Percentiles rank a stretch among this genome's conserved stretches.
These are phyloP conservation scores for Schizosaccharomyces lindneri DNA, from an alignment of 805 yeast species.

Conservation along the genomic window DNA sequence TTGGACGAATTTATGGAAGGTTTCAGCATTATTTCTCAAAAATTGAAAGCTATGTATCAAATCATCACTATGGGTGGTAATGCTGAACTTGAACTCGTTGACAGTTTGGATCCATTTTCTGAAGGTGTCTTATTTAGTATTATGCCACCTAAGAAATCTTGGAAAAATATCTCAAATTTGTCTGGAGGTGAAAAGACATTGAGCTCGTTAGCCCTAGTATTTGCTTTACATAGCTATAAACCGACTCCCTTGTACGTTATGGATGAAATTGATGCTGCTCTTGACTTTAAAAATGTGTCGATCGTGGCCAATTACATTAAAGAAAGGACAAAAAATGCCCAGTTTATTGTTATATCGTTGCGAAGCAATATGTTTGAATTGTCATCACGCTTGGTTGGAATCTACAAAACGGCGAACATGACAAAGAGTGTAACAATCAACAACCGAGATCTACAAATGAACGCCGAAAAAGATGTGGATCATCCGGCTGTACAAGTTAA, in stretches of 20 bases:
- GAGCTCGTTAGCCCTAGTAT: constrained; percentile 80
- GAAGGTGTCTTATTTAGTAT: constrained; percentile 93
- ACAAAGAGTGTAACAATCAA: constrained; percentile 1
- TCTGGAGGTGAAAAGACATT: constrained; percentile 97
- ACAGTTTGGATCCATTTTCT: constrained; percentile 88
- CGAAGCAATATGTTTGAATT: constrained; percentile 95
- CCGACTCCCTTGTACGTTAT: constrained; percentile 94
- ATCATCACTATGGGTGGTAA: constrained; percentile 99
- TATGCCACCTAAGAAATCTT: constrained; percentile 96
- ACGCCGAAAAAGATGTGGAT: not conserved
- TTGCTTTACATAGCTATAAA: constrained; percentile 83
- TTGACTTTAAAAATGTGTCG: constrained; percentile 88
- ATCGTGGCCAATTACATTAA: constrained; percentile 93
- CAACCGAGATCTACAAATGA: not conserved
- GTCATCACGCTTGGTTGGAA: constrained; percentile 83
- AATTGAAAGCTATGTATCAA: constrained; percentile 88
- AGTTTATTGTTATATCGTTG: constrained; percentile 80
- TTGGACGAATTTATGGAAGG: constrained; percentile 85
- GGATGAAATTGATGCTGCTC: constrained; percentile 98
- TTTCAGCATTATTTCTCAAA: constrained; percentile 58
- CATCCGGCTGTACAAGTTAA: too few species aligned
- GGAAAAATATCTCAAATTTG: constrained; percentile 84
- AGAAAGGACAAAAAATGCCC: constrained; percentile 88
- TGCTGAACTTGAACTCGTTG: constrained; percentile 89
- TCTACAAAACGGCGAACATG: constrained; percentile 79